Percentiles rank a stretch among this genome's conserved stretches.
phyloP scores from a whole-genome alignment of 768 basidiomycete species.

The Boletus eberwhitei region DNA sequence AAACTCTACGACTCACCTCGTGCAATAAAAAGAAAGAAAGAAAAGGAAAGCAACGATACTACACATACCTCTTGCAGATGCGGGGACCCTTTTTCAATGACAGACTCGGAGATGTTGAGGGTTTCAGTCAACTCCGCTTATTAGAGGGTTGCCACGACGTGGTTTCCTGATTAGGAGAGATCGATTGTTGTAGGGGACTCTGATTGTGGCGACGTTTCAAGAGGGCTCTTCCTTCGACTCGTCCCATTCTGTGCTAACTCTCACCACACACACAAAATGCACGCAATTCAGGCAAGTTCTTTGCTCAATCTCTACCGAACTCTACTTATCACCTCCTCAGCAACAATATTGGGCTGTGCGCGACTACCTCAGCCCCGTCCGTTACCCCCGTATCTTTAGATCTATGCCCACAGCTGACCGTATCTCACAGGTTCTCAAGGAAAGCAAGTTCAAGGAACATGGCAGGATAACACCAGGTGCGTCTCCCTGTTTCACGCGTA shows the following conservation, averaged over 20 bases:
- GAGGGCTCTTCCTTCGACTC: conserved; percentile 17
- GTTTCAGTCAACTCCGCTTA: not conserved
- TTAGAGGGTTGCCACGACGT: conserved; percentile 13
- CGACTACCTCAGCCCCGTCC: conserved; percentile 88
- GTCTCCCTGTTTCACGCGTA: conserved; percentile 19
- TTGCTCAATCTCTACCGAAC: not conserved
- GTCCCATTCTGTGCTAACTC: conserved; percentile 6
- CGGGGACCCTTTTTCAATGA: too few species aligned
- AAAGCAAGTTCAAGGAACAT: conserved; percentile 99
- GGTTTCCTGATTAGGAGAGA: conserved; percentile 31
- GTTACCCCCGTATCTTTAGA: conserved; percentile 29
- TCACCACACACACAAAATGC: conserved; percentile 32
- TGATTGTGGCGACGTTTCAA: conserved; percentile 28
- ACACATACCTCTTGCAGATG: too few species aligned
- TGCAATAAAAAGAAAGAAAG: too few species aligned
- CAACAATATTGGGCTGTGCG: conserved; percentile 92
- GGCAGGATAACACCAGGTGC: conserved; percentile 92
- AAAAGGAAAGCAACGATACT: too few species aligned
- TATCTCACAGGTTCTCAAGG: conserved; percentile 76
- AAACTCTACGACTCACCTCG: too few species aligned
- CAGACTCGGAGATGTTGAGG: too few species aligned
- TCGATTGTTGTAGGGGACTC: conserved; percentile 33
- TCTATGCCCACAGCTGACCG: conserved; percentile 26
- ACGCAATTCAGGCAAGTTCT: conserved; percentile 43
- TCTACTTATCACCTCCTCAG: conserved; percentile 37